Evolutionary conservation across 805 yeast genomes (phyloP).

Genomic region (Pichia phayaonensis): DNA sequence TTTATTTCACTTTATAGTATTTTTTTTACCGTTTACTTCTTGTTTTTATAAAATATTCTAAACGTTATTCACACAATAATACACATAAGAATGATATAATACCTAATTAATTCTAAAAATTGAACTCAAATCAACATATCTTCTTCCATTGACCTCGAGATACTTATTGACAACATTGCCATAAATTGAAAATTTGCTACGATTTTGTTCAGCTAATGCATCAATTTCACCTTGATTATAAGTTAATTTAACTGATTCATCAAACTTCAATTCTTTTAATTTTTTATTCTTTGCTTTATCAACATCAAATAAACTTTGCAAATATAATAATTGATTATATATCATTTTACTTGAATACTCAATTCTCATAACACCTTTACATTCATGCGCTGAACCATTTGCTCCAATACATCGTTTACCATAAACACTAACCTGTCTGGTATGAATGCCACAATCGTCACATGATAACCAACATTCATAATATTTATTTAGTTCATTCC

Average conservation of each 20-base stretch:
- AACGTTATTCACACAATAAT: neutral
- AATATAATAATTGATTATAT: slow-evolving; percentile 79
- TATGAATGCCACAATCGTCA: slow-evolving; percentile 78
- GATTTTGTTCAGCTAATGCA: slow-evolving; percentile 75
- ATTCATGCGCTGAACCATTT: slow-evolving; percentile 52
- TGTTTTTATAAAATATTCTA: neutral
- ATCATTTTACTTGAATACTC: slow-evolving; percentile 70
- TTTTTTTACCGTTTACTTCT: neutral
- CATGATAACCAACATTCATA: slow-evolving; percentile 85
- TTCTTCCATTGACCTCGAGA: slow-evolving; percentile 73
- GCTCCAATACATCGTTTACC: slow-evolving; percentile 77
- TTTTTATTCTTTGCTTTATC: slow-evolving; percentile 59
- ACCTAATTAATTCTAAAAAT: slow-evolving; percentile 40
- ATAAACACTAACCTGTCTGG: slow-evolving; percentile 82
- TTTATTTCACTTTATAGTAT: neutral
- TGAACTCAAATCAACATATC: slow-evolving; percentile 78
- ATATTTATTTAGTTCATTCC: slow-evolving; percentile 64
- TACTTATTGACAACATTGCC: slow-evolving; percentile 63
- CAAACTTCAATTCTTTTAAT: slow-evolving; percentile 42
- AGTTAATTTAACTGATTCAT: slow-evolving; percentile 18
- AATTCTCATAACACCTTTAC: slow-evolving; percentile 77
- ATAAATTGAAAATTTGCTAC: slow-evolving; percentile 47
- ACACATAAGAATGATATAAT: too few relatives aligned
- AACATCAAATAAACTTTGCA: slow-evolving; percentile 71
- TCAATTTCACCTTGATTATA: slow-evolving; percentile 48